A percentile compares a stretch with the other conserved stretches of the same genome.
These are phyloP conservation scores for Suhomyces canberraensis DNA, from an alignment of 805 yeast species.

Conservation along the genomic window DNA sequence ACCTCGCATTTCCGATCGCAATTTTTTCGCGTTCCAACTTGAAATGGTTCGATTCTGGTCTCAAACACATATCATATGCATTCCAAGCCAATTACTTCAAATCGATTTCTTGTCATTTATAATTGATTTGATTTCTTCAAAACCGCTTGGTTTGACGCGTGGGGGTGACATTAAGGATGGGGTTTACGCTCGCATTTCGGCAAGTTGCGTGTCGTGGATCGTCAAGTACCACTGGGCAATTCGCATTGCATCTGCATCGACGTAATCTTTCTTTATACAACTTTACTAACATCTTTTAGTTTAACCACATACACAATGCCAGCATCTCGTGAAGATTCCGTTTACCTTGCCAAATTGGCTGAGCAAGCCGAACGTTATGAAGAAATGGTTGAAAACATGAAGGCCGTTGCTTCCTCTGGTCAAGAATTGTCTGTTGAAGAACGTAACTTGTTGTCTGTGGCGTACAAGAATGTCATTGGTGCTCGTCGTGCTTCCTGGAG, in stretches of 20 bases:
- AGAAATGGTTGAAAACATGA: constrained; percentile 99
- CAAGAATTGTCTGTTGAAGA: constrained; percentile 96
- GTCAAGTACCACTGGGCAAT: not conserved
- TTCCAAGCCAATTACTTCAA: too few relatives aligned
- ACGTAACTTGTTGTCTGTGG: constrained; percentile 94
- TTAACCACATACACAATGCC: constrained; percentile 45
- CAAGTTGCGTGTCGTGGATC: not conserved
- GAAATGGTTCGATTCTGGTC: too few relatives aligned
- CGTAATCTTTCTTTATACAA: not conserved
- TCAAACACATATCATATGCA: too few relatives aligned
- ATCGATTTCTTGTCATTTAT: too few relatives aligned
- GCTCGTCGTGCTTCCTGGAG: constrained; percentile 99
- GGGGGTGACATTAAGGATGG: not conserved
- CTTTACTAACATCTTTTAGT: constrained; percentile 3
- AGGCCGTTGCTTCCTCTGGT: constrained; percentile 93
- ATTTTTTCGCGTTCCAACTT: too few relatives aligned
- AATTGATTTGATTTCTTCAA: not conserved
- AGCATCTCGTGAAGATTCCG: constrained; percentile 94
- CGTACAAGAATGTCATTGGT: constrained; percentile 97
- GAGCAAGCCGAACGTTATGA: constrained; percentile 99
- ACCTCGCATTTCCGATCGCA: too few relatives aligned
- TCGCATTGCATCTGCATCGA: not conserved
- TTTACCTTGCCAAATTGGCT: constrained; percentile 95
- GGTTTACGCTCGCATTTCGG: not conserved
- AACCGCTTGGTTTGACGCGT: not conserved